phyloP scores from a whole-genome alignment of 345 rosid species.

The Lumnitzera racemosa region DNA sequence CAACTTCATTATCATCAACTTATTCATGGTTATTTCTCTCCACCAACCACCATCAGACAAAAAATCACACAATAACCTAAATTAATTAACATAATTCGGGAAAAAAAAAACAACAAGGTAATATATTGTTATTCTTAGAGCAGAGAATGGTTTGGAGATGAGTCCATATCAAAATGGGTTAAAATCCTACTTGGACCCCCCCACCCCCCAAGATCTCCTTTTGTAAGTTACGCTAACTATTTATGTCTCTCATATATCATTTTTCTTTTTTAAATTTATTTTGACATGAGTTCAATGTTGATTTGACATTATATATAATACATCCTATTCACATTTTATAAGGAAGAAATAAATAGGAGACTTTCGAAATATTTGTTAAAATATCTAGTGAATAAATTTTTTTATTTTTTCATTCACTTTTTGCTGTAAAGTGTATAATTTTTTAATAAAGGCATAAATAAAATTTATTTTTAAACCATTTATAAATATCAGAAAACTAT shows the following conservation, averaged over 20 bases:
- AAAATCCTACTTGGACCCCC: constrained; percentile 38
- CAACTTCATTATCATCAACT: not conserved
- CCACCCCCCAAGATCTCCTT: constrained; percentile 35
- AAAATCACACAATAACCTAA: constrained; percentile 1
- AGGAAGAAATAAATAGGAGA: not conserved
- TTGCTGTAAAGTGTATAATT: too few species aligned
- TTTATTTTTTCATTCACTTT: too few species aligned
- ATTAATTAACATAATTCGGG: not conserved
- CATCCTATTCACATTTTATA: too few species aligned
- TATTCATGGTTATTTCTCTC: not conserved
- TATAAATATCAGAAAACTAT: too few species aligned
- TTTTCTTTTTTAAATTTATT: not conserved
- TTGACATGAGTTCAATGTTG: too few species aligned
- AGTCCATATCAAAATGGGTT: constrained; percentile 33
- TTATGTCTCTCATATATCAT: constrained; percentile 9
- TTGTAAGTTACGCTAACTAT: constrained; percentile 48
- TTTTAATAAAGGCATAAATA: too few species aligned
- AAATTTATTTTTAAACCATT: too few species aligned
- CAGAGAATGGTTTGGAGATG: constrained; percentile 25
- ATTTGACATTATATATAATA: too few species aligned
- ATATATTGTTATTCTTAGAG: constrained; percentile 6
- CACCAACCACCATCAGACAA: constrained; percentile 17
- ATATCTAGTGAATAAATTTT: too few species aligned
- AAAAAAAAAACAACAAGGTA: constrained; percentile 5
- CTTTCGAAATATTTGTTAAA: too few species aligned